phyloP scores from a whole-genome alignment of 768 basidiomycete species.

The Boletus coccyginus region DNA sequence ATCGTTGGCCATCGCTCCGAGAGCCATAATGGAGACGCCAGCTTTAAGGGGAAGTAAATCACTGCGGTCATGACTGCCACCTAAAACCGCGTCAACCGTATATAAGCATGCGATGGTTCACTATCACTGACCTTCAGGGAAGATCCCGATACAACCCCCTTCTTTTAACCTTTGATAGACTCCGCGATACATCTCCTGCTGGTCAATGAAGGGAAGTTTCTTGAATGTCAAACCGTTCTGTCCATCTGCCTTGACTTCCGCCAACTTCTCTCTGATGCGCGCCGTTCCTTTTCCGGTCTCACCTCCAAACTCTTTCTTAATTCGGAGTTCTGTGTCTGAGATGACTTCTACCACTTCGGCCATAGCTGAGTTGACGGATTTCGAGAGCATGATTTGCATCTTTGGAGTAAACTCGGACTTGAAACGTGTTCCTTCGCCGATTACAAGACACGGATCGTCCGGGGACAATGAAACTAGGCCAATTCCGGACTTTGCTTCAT shows the following conservation, averaged over 20 bases:
- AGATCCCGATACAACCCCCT: slow-evolving; percentile 93
- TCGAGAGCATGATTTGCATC: slow-evolving; percentile 87
- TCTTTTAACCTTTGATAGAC: slow-evolving; percentile 86
- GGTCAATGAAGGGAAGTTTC: slow-evolving; percentile 84
- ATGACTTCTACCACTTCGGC: slow-evolving; percentile 88
- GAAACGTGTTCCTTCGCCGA: slow-evolving; percentile 83
- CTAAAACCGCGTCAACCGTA: slow-evolving; percentile 40
- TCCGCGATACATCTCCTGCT: slow-evolving; percentile 89
- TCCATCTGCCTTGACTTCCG: slow-evolving; percentile 56
- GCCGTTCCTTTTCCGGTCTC: slow-evolving; percentile 73
- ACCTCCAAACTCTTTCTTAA: slow-evolving; percentile 86
- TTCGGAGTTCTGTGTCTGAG: slow-evolving; percentile 78
- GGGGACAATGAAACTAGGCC: slow-evolving; percentile 71
- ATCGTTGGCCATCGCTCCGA: slow-evolving; percentile 95
- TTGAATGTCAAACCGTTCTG: slow-evolving; percentile 74
- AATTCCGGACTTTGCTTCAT: slow-evolving; percentile 71
- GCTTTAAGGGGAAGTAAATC: slow-evolving; percentile 96
- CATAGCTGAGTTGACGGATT: slow-evolving; percentile 67
- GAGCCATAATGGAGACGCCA: slow-evolving; percentile 95
- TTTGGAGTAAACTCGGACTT: slow-evolving; percentile 65
- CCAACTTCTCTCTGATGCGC: slow-evolving; percentile 63
- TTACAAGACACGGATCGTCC: slow-evolving; percentile 76
- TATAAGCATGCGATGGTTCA: neutral
- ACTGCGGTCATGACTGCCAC: slow-evolving; percentile 96
- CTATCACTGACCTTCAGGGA: slow-evolving; percentile 82